Conservation (phyloP, 768 basidiomycete genomes). For the Xerocomellus dryophilus region DNA sequence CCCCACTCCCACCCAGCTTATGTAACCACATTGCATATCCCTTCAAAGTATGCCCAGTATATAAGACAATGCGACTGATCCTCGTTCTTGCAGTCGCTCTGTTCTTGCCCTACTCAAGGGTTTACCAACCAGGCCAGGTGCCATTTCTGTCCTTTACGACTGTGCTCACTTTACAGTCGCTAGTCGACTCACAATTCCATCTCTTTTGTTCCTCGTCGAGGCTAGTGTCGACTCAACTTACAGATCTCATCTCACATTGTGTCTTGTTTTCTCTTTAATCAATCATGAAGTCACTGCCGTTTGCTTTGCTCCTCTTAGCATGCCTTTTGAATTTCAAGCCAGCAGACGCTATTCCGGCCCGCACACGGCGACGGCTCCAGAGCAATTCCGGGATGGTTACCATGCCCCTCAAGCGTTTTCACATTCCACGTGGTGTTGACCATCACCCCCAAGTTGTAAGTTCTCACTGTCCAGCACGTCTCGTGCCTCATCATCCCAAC, state of each 20-base stretch:
- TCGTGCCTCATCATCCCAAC: neutral
- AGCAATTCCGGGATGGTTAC: constrained; percentile 35
- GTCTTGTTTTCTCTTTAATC: neutral
- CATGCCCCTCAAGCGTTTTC: constrained; percentile 40
- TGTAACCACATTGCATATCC: constrained; percentile 4
- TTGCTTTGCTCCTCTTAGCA: constrained; percentile 51
- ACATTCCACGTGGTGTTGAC: constrained; percentile 26
- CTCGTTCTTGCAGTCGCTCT: neutral
- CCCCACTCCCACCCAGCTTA: constrained; percentile 8
- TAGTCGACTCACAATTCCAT: constrained; percentile 11
- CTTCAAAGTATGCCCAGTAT: neutral
- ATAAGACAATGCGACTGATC: constrained; percentile 3
- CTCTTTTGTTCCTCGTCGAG: neutral
- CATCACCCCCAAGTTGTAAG: constrained; percentile 45
- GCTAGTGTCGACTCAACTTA: constrained; percentile 12
- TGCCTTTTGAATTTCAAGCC: constrained; percentile 46
- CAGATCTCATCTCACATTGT: neutral
- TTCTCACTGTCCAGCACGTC: neutral
- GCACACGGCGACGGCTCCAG: constrained; percentile 10
- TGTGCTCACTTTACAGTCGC: constrained; percentile 11
- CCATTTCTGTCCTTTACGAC: constrained; percentile 12
- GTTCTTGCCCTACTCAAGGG: neutral
- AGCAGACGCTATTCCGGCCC: constrained; percentile 24
- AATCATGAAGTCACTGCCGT: constrained; percentile 51
- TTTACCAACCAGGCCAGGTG: constrained; percentile 19